These are phyloP conservation scores for Hanseniaspora taiwanica DNA, from an alignment of 805 yeast species.

Conservation along the genomic window DNA sequence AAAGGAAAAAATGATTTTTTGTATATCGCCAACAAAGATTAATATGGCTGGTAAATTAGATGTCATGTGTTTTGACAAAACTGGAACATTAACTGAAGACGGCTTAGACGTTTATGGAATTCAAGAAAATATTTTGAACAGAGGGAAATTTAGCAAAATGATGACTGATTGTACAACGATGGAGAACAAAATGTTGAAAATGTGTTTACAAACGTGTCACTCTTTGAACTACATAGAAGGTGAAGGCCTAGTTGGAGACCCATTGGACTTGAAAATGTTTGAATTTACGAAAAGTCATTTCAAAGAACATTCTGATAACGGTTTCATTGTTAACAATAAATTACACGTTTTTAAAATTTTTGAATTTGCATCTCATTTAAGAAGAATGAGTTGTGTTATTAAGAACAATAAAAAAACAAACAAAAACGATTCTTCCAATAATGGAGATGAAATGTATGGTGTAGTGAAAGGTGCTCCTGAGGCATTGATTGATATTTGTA, in stretches of 20 bases:
- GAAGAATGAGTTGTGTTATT: slow-evolving; percentile 83
- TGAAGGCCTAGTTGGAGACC: slow-evolving; percentile 74
- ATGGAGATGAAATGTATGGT: slow-evolving; percentile 33
- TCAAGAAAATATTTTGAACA: slow-evolving; percentile 17
- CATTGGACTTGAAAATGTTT: slow-evolving; percentile 87
- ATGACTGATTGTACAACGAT: slow-evolving; percentile 9
- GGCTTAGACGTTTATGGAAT: slow-evolving; percentile 79
- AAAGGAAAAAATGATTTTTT: slow-evolving; percentile 56
- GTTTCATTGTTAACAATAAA: slow-evolving; percentile 24
- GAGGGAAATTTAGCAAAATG: slow-evolving; percentile 7
- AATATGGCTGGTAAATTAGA: slow-evolving; percentile 94
- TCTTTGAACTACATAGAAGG: slow-evolving; percentile 69
- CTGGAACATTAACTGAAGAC: slow-evolving; percentile 95
- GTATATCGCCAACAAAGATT: slow-evolving; percentile 89
- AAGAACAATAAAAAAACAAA: slow-evolving; percentile 20
- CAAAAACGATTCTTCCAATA: too few relatives aligned
- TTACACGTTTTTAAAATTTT: slow-evolving; percentile 36
- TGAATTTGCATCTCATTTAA: slow-evolving; percentile 72
- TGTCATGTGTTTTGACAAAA: slow-evolving; percentile 85
- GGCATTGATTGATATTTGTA: slow-evolving; percentile 69
- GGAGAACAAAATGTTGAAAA: slow-evolving; percentile 9
- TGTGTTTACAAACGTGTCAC: slow-evolving; percentile 55
- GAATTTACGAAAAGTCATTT: slow-evolving; percentile 71
- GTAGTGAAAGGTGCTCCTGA: slow-evolving; percentile 97
- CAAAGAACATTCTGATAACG: slow-evolving; percentile 41